Base-by-base conservation (phyloP, 495 filamentous ascomycete genomes). In the Trichoderma asperelloides region DNA sequence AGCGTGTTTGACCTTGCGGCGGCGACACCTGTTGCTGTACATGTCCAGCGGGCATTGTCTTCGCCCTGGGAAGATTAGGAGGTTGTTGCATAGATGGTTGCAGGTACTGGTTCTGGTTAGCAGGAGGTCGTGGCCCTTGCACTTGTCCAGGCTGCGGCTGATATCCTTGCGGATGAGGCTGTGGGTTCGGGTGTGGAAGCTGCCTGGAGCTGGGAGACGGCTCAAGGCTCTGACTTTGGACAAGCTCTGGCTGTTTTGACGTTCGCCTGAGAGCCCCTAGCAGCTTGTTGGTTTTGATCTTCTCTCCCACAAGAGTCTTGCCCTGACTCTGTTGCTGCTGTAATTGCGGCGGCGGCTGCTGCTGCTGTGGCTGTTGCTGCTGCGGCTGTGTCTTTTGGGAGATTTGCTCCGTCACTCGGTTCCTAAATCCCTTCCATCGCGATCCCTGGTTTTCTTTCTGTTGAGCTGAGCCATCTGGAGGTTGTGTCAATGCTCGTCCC, bases 261-360 rank as follows among this genome's bases (percentile, higher is more conserved):
- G 69, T 62, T 45, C 76, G 69, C 41, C 71, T 77, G 39, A 80
- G 72, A n/a, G 66, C 71, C 21, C 71, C 68, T 60, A 78, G 73
- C 64, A 80, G 75, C 55, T 60, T 60, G 9, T 30, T 30, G 25
- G 69, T 43, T 27, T 45, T 65, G 21, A n/a, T 51, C 62, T 75
- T 75, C 30, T 73, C 68, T 2, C 12, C 55, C 27, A 30, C 55
- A 0, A 13, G 12, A 27, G 55, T 30, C 55, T 30, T 60, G 25
- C 15, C 16, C 27, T 60, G 27, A 18, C 45, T 16, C 4, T 40
- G 33, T 41, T 66, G n/a, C 21, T 33, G 27, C 30, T 60, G 64
- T 18, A 15, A 27, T 21, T 64, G 43, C 27, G 16, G 27, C 45
- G 28, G 62, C 23, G 27, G 33, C 4, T 55, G 66, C n/a, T 25